A percentile compares a stretch with the other conserved stretches of the same genome.
These are phyloP conservation scores for Yarrowia sp. DNA, from an alignment of 805 yeast genomes.

Conservation along the genomic window DNA sequence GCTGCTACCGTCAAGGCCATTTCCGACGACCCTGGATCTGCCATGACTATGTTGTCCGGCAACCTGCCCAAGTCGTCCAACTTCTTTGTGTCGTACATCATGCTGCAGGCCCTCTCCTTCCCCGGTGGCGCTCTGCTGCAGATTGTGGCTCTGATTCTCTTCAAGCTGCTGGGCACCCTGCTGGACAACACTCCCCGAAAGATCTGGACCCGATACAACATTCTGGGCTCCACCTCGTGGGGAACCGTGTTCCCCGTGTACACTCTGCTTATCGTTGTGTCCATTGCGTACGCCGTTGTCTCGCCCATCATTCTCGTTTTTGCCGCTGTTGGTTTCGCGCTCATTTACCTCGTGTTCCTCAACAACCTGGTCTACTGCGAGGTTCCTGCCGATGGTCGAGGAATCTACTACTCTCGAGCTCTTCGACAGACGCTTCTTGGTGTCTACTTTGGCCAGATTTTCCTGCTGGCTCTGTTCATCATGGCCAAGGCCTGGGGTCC, in stretches of 20 bases:
- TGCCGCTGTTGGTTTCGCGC: constrained; percentile 62
- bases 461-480: constrained; percentile 79
- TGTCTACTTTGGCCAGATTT: constrained; percentile 79
- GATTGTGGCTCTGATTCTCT: constrained; percentile 65
- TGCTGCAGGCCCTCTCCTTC: constrained; percentile 74
- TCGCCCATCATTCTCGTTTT: constrained; percentile 82
- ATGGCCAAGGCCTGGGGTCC: constrained; percentile 98
- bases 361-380: constrained; percentile 73
- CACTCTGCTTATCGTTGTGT: constrained; percentile 69
- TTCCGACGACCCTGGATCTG: constrained; percentile 65
- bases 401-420: constrained; percentile 83
- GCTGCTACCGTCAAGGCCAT: constrained; percentile 71
- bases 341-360: constrained; percentile 72
- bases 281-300: constrained; percentile 72
- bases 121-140: constrained; percentile 78
- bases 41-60: constrained; percentile 68
- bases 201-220: constrained; percentile 75
- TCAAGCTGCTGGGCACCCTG: constrained; percentile 63
- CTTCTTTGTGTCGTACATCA: constrained; percentile 78
- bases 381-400: constrained; percentile 69
- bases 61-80: constrained; percentile 88
- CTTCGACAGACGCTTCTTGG: constrained; percentile 86
- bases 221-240: constrained; percentile 66
- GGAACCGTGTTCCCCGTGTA: constrained; percentile 78
- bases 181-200: constrained; percentile 88